Percentiles rank a stretch among this genome's conserved stretches.
Evolutionary conservation across 371 early-diverging fungal genomes (phyloP).

Genomic region (Thermomucor indicae-seudaticae): DNA sequence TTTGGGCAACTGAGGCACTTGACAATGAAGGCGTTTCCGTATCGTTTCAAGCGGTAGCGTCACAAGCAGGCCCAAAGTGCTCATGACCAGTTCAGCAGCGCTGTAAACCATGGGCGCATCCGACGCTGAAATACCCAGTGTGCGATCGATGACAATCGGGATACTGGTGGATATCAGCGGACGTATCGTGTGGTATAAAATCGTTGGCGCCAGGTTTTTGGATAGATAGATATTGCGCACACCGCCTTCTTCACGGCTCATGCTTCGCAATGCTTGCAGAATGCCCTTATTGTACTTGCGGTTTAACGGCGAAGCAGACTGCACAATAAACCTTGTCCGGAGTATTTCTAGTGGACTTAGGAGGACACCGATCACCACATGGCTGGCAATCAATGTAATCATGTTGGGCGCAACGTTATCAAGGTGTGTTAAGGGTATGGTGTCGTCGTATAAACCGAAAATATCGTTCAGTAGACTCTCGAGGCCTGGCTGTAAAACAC

Average conservation of each 20-base stretch:
- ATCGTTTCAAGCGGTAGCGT: slow-evolving; percentile 87
- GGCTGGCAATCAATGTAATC: slow-evolving; percentile 64
- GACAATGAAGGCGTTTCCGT: slow-evolving; percentile 78
- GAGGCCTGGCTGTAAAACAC: slow-evolving; percentile 68
- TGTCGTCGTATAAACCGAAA: slow-evolving; percentile 76
- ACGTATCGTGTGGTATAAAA: slow-evolving; percentile 68
- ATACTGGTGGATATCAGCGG: slow-evolving; percentile 69
- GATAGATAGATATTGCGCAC: slow-evolving; percentile 63
- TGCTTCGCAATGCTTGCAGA: slow-evolving; percentile 64
- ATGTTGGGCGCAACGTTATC: slow-evolving; percentile 58
- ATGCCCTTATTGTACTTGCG: slow-evolving; percentile 75
- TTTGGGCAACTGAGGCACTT: slow-evolving; percentile 33
- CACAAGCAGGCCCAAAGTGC: slow-evolving; percentile 64
- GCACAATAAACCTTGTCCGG: slow-evolving; percentile 69
- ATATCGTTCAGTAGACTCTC: slow-evolving; percentile 71
- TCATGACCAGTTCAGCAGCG: slow-evolving; percentile 59
- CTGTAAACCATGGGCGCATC: slow-evolving; percentile 66
- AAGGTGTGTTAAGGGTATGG: slow-evolving; percentile 67
- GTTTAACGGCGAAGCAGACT: slow-evolving; percentile 61
- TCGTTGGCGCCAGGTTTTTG: slow-evolving; percentile 66
- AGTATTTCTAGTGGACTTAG: slow-evolving; percentile 77
- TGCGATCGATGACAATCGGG: slow-evolving; percentile 66
- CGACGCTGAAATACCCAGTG: slow-evolving; percentile 55
- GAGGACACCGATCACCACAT: slow-evolving; percentile 62
- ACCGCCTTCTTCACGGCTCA: slow-evolving; percentile 80